These are phyloP conservation scores for Phytophthora nicotianae DNA, from an alignment of 352 stramenopile species.

Conservation along the genomic window DNA sequence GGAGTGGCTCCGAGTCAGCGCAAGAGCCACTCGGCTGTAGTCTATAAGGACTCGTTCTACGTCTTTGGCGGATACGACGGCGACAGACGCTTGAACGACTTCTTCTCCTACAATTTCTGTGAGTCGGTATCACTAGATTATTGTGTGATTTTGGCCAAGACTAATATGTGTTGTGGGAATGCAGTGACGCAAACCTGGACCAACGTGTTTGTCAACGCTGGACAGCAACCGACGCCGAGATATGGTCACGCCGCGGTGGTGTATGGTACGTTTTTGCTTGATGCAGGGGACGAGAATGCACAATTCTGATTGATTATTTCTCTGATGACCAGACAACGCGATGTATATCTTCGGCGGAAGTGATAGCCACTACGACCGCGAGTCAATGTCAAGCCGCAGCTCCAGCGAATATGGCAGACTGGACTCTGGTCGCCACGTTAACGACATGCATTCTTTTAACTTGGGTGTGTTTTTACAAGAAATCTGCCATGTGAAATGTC, in stretches of 20 bases:
- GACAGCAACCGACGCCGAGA: slow-evolving; percentile 89
- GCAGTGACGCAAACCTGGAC: slow-evolving; percentile 85
- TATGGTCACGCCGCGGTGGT: slow-evolving; percentile 95
- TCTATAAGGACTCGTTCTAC: slow-evolving; percentile 93
- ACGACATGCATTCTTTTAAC: slow-evolving; percentile 98
- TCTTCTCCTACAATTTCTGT: slow-evolving; percentile 95
- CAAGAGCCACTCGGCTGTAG: slow-evolving; percentile 93
- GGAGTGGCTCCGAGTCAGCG: slow-evolving; percentile 83
- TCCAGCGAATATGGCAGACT: slow-evolving; percentile 93
- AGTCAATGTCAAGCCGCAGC: slow-evolving; percentile 74
- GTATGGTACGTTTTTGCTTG: slow-evolving; percentile 48
- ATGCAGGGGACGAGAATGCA: background rate
- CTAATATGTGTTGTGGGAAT: slow-evolving; percentile 4
- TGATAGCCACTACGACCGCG: slow-evolving; percentile 56
- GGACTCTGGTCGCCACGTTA: slow-evolving; percentile 84
- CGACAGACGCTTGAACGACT: slow-evolving; percentile 92
- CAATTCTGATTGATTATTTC: slow-evolving; percentile 3
- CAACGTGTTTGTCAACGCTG: slow-evolving; percentile 74
- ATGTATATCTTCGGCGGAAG: slow-evolving; percentile 45
- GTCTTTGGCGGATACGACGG: slow-evolving; percentile 96
- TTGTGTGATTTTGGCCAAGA: slow-evolving; percentile 1
- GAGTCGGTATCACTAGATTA: slow-evolving; percentile 16
- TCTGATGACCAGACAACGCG: slow-evolving; percentile 25
- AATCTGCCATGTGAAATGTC: background rate
- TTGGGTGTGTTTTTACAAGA: slow-evolving; percentile 50